Base-by-base conservation (phyloP, 352 stramenopile genomes). In the Globisporangium irregulare region DNA sequence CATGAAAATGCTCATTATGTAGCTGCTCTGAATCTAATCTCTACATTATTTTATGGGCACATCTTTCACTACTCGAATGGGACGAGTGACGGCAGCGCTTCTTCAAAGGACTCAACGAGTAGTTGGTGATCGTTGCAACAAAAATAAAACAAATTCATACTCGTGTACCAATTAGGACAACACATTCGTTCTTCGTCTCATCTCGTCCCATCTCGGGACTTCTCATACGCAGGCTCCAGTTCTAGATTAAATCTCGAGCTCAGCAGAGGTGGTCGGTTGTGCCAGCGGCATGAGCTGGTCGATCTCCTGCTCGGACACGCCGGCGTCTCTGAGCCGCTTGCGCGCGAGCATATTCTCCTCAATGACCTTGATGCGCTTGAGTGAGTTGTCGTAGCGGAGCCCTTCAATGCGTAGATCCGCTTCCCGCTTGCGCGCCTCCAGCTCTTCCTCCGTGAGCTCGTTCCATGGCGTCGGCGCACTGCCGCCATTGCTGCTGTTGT, bases 261-360 rank as follows among this genome's bases (percentile, higher is more conserved):
- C 56, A 34, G 18, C 43, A 20, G 43, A 51, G 6, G 9, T 50
- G 18, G 32, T 43, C 10, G 56, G 20, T 8, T 22, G 56, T 22
- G 56, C 56, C 56, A 62, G 56, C 9, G 68, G 68, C 34, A 73
- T 54, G 36, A 73, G 51, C 57, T 54, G 53, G 48, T 73, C 65
- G 58, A 73, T 63, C 48, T 73, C 64, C 4, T 57, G 51, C 38
- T 73, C 51, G 1, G 63, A 12, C 27, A 73, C 62, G 58, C 68
- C 68, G 3, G 77, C 79, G 67, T 87, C 77, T 25, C 74, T 69
- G 63, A 87, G 58, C 38, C 75, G 79, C 61, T 84, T 84, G 54
- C 79, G 73, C 38, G 79, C 75, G 18, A 87, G 61, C 41, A 77
- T 67, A 27, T 72, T 73, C 57, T 73, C 64, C n/a, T 72, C 58